Conservation (phyloP, 441 rosid genomes). For the Viola pubescens region DNA sequence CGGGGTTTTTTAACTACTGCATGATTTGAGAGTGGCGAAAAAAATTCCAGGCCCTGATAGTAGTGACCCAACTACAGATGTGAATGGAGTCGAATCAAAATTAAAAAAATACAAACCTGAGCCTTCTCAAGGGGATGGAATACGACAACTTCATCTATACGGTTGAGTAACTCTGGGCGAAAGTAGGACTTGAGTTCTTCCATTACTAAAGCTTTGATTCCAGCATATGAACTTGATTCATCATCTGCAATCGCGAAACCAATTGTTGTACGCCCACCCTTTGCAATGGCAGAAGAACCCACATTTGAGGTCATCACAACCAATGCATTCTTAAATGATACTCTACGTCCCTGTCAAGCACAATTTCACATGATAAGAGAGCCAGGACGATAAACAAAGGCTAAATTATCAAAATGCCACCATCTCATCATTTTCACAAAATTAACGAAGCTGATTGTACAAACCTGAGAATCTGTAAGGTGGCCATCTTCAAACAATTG, state of each 20-base stretch:
- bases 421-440: not conserved
- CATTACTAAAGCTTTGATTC: constrained; percentile 24
- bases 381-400: no score
- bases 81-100: not conserved
- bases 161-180: constrained; percentile 32
- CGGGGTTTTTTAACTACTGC: not conserved
- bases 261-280: constrained; percentile 27
- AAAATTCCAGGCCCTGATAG: not conserved
- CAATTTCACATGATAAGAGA: constrained; percentile 8
- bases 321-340: constrained; percentile 46
- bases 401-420: not conserved
- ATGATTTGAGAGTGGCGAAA: not conserved
- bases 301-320: constrained; percentile 51
- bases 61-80: not conserved
- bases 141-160: constrained; percentile 29
- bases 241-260: constrained; percentile 48
- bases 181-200: constrained; percentile 28
- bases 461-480: constrained; percentile 57
- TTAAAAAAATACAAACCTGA: constrained; percentile 53
- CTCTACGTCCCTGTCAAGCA: constrained; percentile 37
- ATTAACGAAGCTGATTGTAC: constrained; percentile 6
- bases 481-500: constrained; percentile 53
- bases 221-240: constrained; percentile 20
- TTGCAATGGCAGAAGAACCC: constrained; percentile 31
- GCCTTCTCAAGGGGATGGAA: constrained; percentile 42